phyloP scores from a whole-genome alignment of 768 basidiomycete genomes.

The Lactarius hengduanensis region DNA sequence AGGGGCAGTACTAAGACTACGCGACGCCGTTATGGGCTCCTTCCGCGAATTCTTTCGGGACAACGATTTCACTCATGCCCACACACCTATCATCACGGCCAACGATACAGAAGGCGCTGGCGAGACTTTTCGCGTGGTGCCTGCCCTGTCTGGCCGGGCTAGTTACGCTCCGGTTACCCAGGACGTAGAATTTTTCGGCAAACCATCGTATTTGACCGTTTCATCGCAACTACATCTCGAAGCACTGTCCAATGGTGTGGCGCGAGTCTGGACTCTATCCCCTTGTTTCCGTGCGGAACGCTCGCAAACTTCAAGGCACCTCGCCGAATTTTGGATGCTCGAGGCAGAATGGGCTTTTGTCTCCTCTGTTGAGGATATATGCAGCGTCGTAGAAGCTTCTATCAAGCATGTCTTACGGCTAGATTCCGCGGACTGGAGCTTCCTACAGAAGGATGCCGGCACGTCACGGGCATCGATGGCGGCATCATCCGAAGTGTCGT shows the following conservation, averaged over 20 bases:
- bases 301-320: slow-evolving; percentile 83
- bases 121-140: slow-evolving; percentile 76
- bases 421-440: slow-evolving; percentile 35
- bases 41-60: slow-evolving; percentile 72
- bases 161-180: slow-evolving; percentile 25
- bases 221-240: slow-evolving; percentile 97
- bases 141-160: slow-evolving; percentile 34
- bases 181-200: slow-evolving; percentile 64
- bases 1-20: slow-evolving; percentile 72
- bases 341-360: slow-evolving; percentile 88
- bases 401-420: slow-evolving; percentile 43
- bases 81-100: slow-evolving; percentile 86
- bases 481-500: slow-evolving; percentile 41
- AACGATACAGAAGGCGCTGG: slow-evolving; percentile 97
- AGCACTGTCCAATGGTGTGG: slow-evolving; percentile 70
- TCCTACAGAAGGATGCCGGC: slow-evolving; percentile 45
- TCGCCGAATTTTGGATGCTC: slow-evolving; percentile 99
- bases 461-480: slow-evolving; percentile 40
- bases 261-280: slow-evolving; percentile 87
- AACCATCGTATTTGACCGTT: slow-evolving; percentile 83
- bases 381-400: slow-evolving; percentile 55
- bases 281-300: slow-evolving; percentile 95
- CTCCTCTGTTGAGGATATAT: slow-evolving; percentile 46
- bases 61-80: slow-evolving; percentile 74
- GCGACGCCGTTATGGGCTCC: slow-evolving; percentile 54